Evolutionary conservation across 2,329 filamentous ascomycete species (phyloP).

Genomic region (Myriosclerotinia curreyana): DNA sequence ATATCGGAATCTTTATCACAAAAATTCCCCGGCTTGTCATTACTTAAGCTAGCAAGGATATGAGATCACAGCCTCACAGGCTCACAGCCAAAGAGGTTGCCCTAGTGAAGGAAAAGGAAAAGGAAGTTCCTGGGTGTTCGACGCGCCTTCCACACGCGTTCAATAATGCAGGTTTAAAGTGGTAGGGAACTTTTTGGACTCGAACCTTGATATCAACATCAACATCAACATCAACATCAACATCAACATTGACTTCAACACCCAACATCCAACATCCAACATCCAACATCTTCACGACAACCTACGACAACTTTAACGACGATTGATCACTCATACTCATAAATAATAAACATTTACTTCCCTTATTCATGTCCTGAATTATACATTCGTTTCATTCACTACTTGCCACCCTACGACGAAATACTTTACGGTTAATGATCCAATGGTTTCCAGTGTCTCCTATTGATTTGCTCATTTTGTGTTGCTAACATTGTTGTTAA

Average conservation of each 20-base stretch:
- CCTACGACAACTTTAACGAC: constrained; percentile 5
- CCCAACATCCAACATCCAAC: not conserved
- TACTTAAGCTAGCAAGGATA: constrained; percentile 4
- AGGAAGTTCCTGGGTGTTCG: constrained; percentile 11
- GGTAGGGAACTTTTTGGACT: not conserved
- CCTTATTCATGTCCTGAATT: constrained; percentile 4
- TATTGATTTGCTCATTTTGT: constrained; percentile 29
- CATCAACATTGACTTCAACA: not conserved
- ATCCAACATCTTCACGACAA: not conserved
- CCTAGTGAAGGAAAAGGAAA: constrained; percentile 15
- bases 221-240: too few relatives aligned
- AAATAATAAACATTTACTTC: not conserved
- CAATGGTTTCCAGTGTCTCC: constrained; percentile 25
- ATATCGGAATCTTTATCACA: constrained; percentile 33
- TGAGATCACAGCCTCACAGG: not conserved
- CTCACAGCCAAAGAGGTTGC: not conserved
- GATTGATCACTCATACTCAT: constrained; percentile 1
- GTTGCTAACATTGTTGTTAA: constrained; percentile 25
- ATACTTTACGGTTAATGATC: not conserved
- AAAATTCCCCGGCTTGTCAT: constrained; percentile 25
- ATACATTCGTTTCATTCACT: constrained; percentile 15
- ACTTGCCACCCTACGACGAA: constrained; percentile 8
- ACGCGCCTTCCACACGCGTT: constrained; percentile 23
- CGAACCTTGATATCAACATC: constrained; percentile 7
- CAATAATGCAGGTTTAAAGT: constrained; percentile 13